Base-by-base conservation (phyloP, 805 yeast genomes). In the Cyberlindnera nakhonratchasimensis region DNA sequence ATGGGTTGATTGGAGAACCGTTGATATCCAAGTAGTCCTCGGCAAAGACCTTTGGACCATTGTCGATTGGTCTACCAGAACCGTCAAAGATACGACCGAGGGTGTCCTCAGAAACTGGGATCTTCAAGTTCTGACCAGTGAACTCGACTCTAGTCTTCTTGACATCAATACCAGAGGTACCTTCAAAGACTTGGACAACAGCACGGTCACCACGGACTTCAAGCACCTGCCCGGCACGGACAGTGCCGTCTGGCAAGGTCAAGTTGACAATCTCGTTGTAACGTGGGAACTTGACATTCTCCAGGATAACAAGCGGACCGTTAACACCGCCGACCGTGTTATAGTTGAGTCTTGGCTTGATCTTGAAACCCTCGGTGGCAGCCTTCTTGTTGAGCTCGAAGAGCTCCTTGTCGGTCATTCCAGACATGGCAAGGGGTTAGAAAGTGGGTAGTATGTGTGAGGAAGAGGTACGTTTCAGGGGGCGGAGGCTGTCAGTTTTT, bases 1-100 rank as follows among this genome's bases (percentile, higher is more conserved):
- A 93, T 41, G 99, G 99, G 64, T 93, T 93, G 68, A 93, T 93
- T 61, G 99, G 98, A 32, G 98, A 89, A 45, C 99, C 99, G 66
- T 93, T 95, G 64, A 93, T 95, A 67, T 93, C 99, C 66, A 93
- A 75, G 68, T 89, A 93, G 67, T 93, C 99, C 69, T 93, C 99
- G 44, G 99, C 99, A 62, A 93, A 85, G 40, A 93, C 96, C 69
- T 86, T 86, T 53, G 99, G 99, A 49, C 99, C 99, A 57, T 89
- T 88, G 66, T 93, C 99, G 57, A 87, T 91, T 46, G 99, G 95
- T 71, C 96, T 82, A 70, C 98, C 99, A 26, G 97, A 90, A 66
- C 99, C 99, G 69, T 93, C 96, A 66, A 93, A 93, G 52, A 93
- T 86, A 75, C 99, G 85, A 52, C 99, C 99, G 62, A 95, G 74